These are phyloP conservation scores for Vaccinium darrowii DNA, from an alignment of 148 eudicot species.

Conservation along the genomic window DNA sequence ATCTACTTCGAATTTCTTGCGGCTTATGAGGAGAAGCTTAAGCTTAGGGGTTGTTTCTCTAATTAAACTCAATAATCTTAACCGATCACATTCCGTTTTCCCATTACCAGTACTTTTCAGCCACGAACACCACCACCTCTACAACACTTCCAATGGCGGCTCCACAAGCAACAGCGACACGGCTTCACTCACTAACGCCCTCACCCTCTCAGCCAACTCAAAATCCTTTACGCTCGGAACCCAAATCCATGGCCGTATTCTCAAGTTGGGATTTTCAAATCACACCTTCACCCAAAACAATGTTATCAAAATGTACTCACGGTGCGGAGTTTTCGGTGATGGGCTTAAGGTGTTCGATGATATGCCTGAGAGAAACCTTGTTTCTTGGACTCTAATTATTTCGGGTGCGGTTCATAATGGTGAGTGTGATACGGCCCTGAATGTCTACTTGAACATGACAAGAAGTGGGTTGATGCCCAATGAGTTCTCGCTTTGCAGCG, in stretches of 20 bases:
- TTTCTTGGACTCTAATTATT: conserved; percentile 31
- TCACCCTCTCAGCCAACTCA: conserved; percentile 9
- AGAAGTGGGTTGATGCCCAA: conserved; percentile 25
- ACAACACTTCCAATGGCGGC: not conserved
- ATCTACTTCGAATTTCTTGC: not conserved
- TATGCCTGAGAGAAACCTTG: conserved; percentile 26
- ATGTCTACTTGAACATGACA: conserved; percentile 18
- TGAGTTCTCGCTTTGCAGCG: conserved; percentile 30
- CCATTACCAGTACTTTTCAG: not conserved
- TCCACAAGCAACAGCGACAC: not conserved
- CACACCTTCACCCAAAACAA: conserved; percentile 19
- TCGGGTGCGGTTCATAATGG: conserved; percentile 19
- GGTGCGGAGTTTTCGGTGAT: conserved; percentile 13
- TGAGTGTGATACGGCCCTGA: conserved; percentile 13
- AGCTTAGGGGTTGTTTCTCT: not conserved
- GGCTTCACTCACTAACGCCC: conserved; percentile 11
- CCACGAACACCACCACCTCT: conserved; percentile 1
- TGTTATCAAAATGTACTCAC: conserved; percentile 22
- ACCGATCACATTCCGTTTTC: not conserved
- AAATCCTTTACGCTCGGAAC: conserved; percentile 14
- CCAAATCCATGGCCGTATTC: conserved; percentile 21
- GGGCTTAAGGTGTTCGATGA: conserved; percentile 22
- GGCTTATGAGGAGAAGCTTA: not conserved
- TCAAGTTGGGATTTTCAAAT: conserved; percentile 26
- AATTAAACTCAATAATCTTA: not conserved